Evolutionary conservation across 192 early-diverging fungal species (phyloP), one percentile per base, ranked within the genome.

Genomic region (Umbelopsis sp.): DNA sequence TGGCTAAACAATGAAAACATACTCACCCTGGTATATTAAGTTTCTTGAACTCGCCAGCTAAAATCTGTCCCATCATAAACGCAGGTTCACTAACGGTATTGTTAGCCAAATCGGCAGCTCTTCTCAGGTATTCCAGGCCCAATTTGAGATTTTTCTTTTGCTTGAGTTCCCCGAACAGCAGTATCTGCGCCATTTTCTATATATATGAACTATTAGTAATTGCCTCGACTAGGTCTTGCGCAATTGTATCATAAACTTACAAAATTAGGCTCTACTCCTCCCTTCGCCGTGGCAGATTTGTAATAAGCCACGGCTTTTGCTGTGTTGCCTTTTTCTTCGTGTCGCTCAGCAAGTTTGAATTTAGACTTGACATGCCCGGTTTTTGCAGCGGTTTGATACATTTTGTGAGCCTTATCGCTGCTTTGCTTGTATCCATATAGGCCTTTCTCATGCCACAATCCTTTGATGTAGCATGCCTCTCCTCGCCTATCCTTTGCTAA

Each of bases 71-170:
- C 6, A 94, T 85, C 64, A 93, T 84, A 73, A 90, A 90, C 25
- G 94, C 85, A 22, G 90, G 88, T 71, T 93, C 87, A 2, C 91
- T 87, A 74, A 90, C 91, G 20, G 86, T 80, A 21, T 82, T 74
- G 50, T 78, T 84, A 5, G 67, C 41, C 18, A 49, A 49, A 69
- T 77, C 75, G 3, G 94, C 90, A 1, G 94, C 85, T 46, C 92
- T 84, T 74, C 91, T 89, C 69, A 98, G 83, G 78, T 91, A 96
- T 48, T 90, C 87, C 69, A 98, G 82, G 16, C 91, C 93, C 73
- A 93, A 87, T 69, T 91, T 91, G 48, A 88, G 74, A 72, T 94
- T 90, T 52, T 76, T 78, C 27, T 82, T 75, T 71, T 90, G 89
- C 71, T 85, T 79, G 23, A 96, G 79, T 35, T 87, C 81, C 69